Evolutionary conservation across 495 filamentous ascomycete species (phyloP).

Genomic region (Lentithecium fluviatile): DNA sequence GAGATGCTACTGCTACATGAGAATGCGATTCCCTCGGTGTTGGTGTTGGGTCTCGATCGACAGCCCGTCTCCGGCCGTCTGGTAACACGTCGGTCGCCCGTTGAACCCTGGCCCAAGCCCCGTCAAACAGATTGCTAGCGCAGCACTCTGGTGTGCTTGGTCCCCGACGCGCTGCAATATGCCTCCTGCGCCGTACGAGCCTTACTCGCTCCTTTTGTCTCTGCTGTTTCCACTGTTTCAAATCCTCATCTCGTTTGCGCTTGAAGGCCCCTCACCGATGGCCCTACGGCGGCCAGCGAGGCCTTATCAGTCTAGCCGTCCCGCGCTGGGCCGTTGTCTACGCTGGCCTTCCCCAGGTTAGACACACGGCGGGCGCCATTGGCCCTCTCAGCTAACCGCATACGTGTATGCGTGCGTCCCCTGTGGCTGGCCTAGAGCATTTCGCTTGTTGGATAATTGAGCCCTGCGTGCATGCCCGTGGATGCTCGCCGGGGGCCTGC

Average conservation of each 20-base stretch:
- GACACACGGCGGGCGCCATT: conserved; percentile 13
- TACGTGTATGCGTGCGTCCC: neutral
- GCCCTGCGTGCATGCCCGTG: neutral
- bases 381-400: neutral
- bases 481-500: neutral
- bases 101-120: neutral
- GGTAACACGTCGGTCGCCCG: neutral
- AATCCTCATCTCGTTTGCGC: too few relatives aligned
- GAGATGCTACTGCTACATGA: too few relatives aligned
- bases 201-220: neutral
- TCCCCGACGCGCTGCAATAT: neutral
- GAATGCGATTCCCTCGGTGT: neutral
- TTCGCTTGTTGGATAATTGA: conserved; percentile 26
- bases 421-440: conserved; percentile 13
- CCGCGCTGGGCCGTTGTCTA: neutral
- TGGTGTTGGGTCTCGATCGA: conserved; percentile 3
- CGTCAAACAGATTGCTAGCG: neutral
- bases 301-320: conserved; percentile 13
- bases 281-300: neutral
- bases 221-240: too few relatives aligned
- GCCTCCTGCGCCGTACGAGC: conserved; percentile 6
- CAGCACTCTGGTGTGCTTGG: neutral
- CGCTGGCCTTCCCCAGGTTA: neutral
- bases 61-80: neutral
- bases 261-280: too few relatives aligned